Base-by-base conservation (phyloP, 345 rosid genomes). In the Syzygium jambos region DNA sequence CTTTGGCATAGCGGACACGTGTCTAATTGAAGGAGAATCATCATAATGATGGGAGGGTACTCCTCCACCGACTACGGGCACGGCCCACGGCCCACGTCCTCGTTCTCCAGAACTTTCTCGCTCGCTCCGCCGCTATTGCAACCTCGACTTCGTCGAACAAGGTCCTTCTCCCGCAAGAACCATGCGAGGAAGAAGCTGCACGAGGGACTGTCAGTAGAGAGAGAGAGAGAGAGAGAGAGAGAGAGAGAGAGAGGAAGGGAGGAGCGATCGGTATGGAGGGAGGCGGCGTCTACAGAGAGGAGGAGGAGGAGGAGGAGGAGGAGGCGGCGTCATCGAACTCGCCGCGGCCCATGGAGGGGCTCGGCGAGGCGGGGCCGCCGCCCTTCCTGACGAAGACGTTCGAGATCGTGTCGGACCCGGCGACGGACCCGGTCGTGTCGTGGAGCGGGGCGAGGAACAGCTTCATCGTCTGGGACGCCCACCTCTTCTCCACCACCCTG, bases 311-410 rank as follows among this genome's bases (percentile, higher is more conserved):
- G 65, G 25, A 57, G 5, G 52, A 9, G 52, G 65, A 59, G 65
- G 94, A 94, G 38, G 91, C 92, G 3, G 91, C 89, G 93, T 84
- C 90, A 1, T 84, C 51, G 49, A 1, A 38, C 82, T 3, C 86
- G 91, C 95, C 98, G n/a, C 93, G 85, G 89, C 98, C 99, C 52
- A 89, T 92, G 88, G 96, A 94, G 89, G 96, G 98, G 11, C 89
- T 97, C 7, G 89, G 93, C 85, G 98, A 97, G 77, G 90, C 87
- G 11, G 98, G 98, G 22, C 98, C 98, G 23, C 96, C 96, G 11
- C 96, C 98, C 5, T 95, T 95, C 90, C 90, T 95, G 86, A 93
- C 91, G 11, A 95, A 94, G 92, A 95, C 96, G 11, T 94, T 88
- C 84, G 98, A 95, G 10, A 93, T 95, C 92, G 96, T 94, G 82